phyloP scores from a whole-genome alignment of 164 flowering plant species.

The Malania oleifera region DNA sequence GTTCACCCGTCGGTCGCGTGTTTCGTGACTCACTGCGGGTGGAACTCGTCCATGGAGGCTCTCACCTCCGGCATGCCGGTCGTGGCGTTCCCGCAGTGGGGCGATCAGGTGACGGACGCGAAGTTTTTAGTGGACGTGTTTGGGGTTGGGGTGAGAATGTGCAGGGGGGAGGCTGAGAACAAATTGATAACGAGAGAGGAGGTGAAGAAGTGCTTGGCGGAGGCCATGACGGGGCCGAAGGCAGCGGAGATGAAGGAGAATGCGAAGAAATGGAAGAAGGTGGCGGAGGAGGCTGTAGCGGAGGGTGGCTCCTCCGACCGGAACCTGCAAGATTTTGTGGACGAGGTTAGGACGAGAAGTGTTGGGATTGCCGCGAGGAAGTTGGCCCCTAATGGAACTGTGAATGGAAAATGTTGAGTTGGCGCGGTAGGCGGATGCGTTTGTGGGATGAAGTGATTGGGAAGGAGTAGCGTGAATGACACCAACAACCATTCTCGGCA shows the following conservation, averaged over 20 bases:
- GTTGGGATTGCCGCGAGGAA: neutral
- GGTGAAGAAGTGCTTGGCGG: conserved; percentile 44
- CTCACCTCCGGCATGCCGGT: conserved; percentile 52
- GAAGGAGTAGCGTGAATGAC: no score
- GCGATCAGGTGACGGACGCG: conserved; percentile 69
- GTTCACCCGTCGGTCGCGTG: conserved; percentile 56
- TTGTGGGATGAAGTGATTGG: no score
- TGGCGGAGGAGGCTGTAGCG: conserved; percentile 53
- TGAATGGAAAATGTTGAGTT: no score
- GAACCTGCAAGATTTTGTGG: conserved; percentile 48
- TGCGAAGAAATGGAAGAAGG: conserved; percentile 53
- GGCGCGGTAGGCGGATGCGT: no score
- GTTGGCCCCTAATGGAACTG: no score
- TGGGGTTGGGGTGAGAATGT: conserved; percentile 43
- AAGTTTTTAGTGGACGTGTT: conserved; percentile 55
- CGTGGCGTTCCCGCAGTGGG: conserved; percentile 59
- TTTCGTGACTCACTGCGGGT: conserved; percentile 76
- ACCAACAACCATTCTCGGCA: no score
- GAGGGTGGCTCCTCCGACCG: conserved; percentile 68
- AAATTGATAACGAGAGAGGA: conserved; percentile 41
- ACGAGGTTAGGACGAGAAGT: conserved; percentile 32
- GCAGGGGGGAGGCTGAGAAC: conserved; percentile 35
- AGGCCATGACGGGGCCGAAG: conserved; percentile 41
- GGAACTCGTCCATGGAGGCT: conserved; percentile 74
- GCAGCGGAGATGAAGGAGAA: conserved; percentile 55